phyloP scores from a whole-genome alignment of 2,329 filamentous ascomycete species.

The Verticillium nubilum region DNA sequence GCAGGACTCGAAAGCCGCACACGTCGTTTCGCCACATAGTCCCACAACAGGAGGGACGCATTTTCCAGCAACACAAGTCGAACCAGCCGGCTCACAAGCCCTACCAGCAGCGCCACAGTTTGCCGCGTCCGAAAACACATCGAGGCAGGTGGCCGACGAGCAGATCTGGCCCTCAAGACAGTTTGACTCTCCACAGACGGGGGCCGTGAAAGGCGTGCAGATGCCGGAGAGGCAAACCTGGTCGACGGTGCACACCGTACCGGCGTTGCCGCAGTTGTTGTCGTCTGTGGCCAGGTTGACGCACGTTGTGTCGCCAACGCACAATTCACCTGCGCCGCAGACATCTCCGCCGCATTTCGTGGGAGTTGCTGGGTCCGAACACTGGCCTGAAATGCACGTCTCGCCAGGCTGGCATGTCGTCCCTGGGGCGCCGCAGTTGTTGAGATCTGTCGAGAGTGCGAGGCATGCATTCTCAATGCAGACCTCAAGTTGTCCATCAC shows the following conservation, averaged over 20 bases:
- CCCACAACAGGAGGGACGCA: background rate
- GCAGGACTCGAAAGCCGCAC: background rate
- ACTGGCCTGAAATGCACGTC: background rate
- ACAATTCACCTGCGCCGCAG: background rate
- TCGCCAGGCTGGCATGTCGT: background rate
- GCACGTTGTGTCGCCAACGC: background rate
- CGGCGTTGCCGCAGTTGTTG: background rate
- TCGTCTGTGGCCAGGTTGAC: background rate
- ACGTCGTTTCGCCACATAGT: background rate
- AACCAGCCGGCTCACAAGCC: background rate
- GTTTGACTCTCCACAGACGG: background rate
- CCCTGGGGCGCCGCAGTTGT: background rate
- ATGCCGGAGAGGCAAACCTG: background rate
- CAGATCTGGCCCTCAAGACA: background rate
- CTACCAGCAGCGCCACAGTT: background rate
- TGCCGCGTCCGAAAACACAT: background rate
- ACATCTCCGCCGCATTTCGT: background rate
- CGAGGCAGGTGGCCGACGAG: background rate
- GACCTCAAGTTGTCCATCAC: background rate
- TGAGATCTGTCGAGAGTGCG: background rate
- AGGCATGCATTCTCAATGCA: background rate
- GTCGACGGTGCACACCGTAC: background rate
- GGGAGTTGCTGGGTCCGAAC: background rate
- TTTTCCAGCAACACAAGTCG: background rate
- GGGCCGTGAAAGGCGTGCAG: background rate